phyloP scores from a whole-genome alignment of 78 protist species.

The Guillardia theta region DNA sequence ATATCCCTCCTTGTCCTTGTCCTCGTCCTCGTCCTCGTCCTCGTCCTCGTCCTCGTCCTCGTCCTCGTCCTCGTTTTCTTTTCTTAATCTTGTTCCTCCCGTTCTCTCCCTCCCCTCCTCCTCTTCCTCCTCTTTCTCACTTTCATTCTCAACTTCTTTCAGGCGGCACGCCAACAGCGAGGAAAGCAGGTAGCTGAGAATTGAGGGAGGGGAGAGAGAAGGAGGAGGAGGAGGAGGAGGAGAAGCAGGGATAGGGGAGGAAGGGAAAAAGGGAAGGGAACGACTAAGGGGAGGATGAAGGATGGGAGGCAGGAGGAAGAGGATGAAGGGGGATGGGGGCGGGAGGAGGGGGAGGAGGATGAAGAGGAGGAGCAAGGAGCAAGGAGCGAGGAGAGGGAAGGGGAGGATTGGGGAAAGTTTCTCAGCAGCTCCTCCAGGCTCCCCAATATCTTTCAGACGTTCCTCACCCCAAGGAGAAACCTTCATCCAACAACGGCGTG shows the following conservation, averaged over 20 bases:
- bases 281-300: background rate
- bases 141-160: background rate
- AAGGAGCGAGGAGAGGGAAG: background rate
- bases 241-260: background rate
- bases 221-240: background rate
- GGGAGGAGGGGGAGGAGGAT: background rate
- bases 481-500: too few relatives aligned
- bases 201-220: background rate
- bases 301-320: background rate
- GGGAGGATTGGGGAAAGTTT: background rate
- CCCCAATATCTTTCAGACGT: background rate
- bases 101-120: background rate
- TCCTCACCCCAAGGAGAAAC: background rate
- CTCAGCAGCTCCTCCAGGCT: background rate
- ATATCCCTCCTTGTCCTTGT: background rate
- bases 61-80: background rate
- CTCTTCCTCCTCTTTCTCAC: background rate
- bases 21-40: background rate
- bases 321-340: background rate
- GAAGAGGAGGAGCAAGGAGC: background rate
- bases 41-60: background rate
- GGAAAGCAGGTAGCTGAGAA: too few relatives aligned
- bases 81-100: background rate
- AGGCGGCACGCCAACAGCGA: background rate
- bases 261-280: background rate